These are phyloP conservation scores for Tulasnella calospora DNA, from an alignment of 768 basidiomycete species.

Conservation along the genomic window DNA sequence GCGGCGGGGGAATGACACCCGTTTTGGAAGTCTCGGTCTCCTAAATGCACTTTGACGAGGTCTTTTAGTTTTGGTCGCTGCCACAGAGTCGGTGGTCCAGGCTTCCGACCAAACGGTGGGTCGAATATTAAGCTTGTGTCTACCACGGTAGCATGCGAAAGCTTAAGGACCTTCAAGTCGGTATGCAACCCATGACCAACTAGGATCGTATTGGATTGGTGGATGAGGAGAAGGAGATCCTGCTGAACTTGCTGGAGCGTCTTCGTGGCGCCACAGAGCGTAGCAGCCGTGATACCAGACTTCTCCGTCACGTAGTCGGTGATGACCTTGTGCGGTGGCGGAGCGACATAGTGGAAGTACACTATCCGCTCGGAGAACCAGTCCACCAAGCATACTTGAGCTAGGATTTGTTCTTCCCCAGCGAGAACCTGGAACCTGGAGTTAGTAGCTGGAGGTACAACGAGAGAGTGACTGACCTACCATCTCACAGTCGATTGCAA, in stretches of 20 bases:
- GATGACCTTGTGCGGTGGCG: slow-evolving; percentile 4
- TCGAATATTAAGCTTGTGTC: slow-evolving; percentile 5
- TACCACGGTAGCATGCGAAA: background rate
- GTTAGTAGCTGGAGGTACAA: background rate
- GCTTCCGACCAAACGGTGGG: background rate
- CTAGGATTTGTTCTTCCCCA: background rate
- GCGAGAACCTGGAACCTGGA: background rate
- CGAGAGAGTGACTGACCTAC: background rate
- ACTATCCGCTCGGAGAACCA: background rate
- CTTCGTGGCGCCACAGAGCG: background rate
- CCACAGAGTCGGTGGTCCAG: background rate
- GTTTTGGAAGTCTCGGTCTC: background rate
- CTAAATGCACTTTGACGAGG: background rate
- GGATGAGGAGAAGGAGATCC: background rate
- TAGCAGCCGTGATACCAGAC: background rate
- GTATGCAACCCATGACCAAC: background rate
- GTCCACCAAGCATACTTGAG: slow-evolving; percentile 12
- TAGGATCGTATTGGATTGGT: slow-evolving; percentile 4
- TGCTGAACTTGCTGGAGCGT: background rate
- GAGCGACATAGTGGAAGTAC: background rate
- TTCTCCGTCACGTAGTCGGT: background rate
- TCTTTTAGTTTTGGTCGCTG: background rate
- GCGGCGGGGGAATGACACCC: background rate
- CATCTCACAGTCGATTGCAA: slow-evolving; percentile 13
- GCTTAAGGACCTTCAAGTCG: background rate